These are phyloP conservation scores for Wickerhamomyces alni DNA, from an alignment of 805 yeast genomes.

Conservation along the genomic window DNA sequence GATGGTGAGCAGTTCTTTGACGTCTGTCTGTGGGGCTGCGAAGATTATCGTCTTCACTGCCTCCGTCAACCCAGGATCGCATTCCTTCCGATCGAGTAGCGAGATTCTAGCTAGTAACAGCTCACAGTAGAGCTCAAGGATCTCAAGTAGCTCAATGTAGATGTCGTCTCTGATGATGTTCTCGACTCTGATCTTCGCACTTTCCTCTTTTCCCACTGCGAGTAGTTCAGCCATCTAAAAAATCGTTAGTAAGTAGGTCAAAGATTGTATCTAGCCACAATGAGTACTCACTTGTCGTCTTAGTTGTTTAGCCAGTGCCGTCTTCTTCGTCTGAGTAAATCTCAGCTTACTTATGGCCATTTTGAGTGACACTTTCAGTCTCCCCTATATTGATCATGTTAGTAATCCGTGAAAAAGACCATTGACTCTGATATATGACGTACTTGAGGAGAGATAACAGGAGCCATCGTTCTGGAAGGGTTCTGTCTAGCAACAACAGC, in stretches of 20 bases:
- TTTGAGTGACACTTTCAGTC: conserved; percentile 33
- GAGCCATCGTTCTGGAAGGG: conserved; percentile 24
- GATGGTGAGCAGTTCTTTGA: conserved; percentile 60
- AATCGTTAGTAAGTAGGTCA: neutral
- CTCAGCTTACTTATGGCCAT: conserved; percentile 67
- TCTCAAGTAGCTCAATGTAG: conserved; percentile 71
- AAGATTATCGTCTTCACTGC: conserved; percentile 67
- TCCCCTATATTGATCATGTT: conserved; percentile 16
- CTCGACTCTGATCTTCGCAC: conserved; percentile 80
- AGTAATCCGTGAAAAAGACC: neutral
- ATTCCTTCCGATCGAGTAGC: conserved; percentile 37
- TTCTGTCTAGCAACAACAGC: too few species aligned
- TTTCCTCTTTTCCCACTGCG: conserved; percentile 65
- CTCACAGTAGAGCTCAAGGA: conserved; percentile 78
- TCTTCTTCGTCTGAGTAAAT: conserved; percentile 62
- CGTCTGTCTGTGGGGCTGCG: conserved; percentile 66
- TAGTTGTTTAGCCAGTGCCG: conserved; percentile 70
- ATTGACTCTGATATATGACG: too few species aligned
- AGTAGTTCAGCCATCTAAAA: conserved; percentile 65
- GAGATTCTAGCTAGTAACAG: conserved; percentile 68
- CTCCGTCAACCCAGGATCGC: conserved; percentile 38
- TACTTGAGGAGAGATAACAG: conserved; percentile 24
- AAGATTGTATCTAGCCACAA: too few species aligned
- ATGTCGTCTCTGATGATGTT: conserved; percentile 80
- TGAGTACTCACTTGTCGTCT: conserved; percentile 39